These are phyloP conservation scores for Arthonia radiata DNA, from an alignment of 495 filamentous ascomycete species.

Conservation along the genomic window DNA sequence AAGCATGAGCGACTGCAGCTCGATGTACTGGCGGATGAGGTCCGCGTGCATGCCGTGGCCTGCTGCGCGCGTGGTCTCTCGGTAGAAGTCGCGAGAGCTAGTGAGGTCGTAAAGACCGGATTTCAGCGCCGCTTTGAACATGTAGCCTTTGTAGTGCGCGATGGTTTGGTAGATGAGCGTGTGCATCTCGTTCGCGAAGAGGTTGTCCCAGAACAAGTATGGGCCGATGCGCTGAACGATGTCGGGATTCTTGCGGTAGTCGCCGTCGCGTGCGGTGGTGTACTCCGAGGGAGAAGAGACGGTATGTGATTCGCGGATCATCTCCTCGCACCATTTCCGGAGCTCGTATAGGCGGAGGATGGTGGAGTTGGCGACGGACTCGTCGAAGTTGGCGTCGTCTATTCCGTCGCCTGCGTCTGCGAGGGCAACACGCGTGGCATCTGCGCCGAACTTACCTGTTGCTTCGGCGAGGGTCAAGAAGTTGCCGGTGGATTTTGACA, in stretches of 20 bases:
- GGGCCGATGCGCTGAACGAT: constrained; percentile 33
- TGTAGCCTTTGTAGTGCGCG: constrained; percentile 44
- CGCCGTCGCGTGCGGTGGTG: constrained; percentile 20
- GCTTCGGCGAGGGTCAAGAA: constrained; percentile 79
- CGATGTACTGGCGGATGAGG: constrained; percentile 49
- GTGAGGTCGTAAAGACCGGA: constrained; percentile 75
- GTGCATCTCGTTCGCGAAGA: constrained; percentile 91
- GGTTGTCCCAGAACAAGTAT: constrained; percentile 61
- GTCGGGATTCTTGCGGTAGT: constrained; percentile 25
- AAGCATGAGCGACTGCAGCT: constrained; percentile 64
- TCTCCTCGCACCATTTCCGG: constrained; percentile 80
- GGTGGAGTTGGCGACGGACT: constrained; percentile 72
- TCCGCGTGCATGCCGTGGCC: constrained; percentile 66
- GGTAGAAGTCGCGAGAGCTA: constrained; percentile 69
- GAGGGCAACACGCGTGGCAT: constrained; percentile 74
- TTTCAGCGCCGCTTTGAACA: constrained; percentile 79
- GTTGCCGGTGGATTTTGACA: constrained; percentile 88
- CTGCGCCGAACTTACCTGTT: constrained; percentile 78
- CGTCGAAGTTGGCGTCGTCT: constrained; percentile 92
- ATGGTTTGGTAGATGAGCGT: constrained; percentile 47
- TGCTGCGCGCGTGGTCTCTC: constrained; percentile 47
- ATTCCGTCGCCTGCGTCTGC: constrained; percentile 89
- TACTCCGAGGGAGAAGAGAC: constrained; percentile 11
- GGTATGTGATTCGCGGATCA: constrained; percentile 22
- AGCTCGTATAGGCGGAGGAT: constrained; percentile 69